phyloP scores from a whole-genome alignment of 1,284 basidiomycete species.

The Uromyces viciae-fabae region DNA sequence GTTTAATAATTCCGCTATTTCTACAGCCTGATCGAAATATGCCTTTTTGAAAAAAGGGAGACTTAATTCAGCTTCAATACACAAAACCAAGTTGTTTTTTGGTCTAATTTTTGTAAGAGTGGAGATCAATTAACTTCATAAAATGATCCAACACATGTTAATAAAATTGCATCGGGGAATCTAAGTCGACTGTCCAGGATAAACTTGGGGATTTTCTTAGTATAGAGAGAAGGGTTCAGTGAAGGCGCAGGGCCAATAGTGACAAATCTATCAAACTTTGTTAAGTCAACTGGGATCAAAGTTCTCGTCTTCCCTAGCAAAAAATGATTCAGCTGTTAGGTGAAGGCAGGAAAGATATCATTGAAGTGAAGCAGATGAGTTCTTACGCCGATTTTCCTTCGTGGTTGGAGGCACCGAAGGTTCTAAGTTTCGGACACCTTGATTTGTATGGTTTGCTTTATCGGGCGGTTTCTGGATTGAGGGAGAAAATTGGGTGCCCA shows the following conservation, averaged over 20 bases:
- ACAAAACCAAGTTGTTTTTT: background rate
- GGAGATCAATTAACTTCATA: conserved; percentile 71
- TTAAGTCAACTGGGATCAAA: background rate
- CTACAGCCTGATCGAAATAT: conserved; percentile 82
- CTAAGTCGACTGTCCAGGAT: conserved; percentile 67
- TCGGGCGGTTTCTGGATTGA: too few relatives aligned
- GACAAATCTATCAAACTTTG: conserved; percentile 24
- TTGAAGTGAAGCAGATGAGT: too few relatives aligned
- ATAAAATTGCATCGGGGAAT: conserved; percentile 80
- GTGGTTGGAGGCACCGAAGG: too few relatives aligned
- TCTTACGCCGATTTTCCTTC: too few relatives aligned
- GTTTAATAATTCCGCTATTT: conserved; percentile 70
- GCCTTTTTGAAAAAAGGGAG: too few relatives aligned
- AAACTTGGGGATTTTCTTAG: conserved; percentile 31
- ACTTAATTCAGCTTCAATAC: conserved; percentile 37
- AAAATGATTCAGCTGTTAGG: background rate
- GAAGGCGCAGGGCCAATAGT: conserved; percentile 34
- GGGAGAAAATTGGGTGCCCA: too few relatives aligned
- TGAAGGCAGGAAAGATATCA: too few relatives aligned
- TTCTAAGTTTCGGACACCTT: too few relatives aligned
- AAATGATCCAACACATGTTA: conserved; percentile 88
- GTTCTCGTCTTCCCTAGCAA: background rate
- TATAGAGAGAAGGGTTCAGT: conserved; percentile 31
- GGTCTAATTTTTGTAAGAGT: too few relatives aligned
- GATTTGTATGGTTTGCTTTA: too few relatives aligned